These are phyloP conservation scores for Talaromyces sp. DNA, from an alignment of 2,329 filamentous ascomycete species.

Conservation along the genomic window DNA sequence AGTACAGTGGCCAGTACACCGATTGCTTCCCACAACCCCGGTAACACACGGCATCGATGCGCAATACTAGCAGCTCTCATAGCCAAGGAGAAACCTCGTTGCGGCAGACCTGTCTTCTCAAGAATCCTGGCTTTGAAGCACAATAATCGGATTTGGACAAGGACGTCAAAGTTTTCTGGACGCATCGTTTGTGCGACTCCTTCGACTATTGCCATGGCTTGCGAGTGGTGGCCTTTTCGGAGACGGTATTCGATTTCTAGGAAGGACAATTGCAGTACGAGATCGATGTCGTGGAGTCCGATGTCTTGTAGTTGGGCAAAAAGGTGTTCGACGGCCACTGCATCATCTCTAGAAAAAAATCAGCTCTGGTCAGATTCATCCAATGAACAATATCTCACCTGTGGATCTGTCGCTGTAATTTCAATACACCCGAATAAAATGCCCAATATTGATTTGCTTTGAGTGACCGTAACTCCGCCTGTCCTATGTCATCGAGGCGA, in stretches of 20 bases:
- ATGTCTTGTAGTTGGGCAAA: conserved; percentile 56
- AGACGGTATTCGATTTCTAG: conserved; percentile 59
- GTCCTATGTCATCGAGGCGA: conserved; percentile 58
- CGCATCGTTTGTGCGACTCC: conserved; percentile 51
- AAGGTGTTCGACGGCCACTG: conserved; percentile 55
- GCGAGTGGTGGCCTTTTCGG: conserved; percentile 50
- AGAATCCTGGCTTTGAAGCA: conserved; percentile 70
- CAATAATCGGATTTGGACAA: conserved; percentile 67
- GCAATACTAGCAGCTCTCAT: conserved; percentile 73
- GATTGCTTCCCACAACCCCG: conserved; percentile 69
- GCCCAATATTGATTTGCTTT: conserved; percentile 65
- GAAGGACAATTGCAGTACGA: conserved; percentile 57
- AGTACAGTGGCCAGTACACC: conserved; percentile 66
- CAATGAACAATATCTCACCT: conserved; percentile 27
- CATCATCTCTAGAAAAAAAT: conserved; percentile 48
- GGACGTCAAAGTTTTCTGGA: conserved; percentile 59
- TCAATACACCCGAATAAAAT: conserved; percentile 43
- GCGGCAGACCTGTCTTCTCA: conserved; percentile 63
- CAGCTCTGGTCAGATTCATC: not conserved
- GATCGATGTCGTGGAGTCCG: conserved; percentile 55
- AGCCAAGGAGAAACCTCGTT: conserved; percentile 72
- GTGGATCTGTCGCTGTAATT: conserved; percentile 42
- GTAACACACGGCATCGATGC: conserved; percentile 65
- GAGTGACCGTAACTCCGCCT: conserved; percentile 64
- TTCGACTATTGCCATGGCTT: conserved; percentile 56